Evolutionary conservation across 805 yeast species (phyloP), one percentile per base, ranked within the genome.

Genomic region (Ogataea angusta): DNA sequence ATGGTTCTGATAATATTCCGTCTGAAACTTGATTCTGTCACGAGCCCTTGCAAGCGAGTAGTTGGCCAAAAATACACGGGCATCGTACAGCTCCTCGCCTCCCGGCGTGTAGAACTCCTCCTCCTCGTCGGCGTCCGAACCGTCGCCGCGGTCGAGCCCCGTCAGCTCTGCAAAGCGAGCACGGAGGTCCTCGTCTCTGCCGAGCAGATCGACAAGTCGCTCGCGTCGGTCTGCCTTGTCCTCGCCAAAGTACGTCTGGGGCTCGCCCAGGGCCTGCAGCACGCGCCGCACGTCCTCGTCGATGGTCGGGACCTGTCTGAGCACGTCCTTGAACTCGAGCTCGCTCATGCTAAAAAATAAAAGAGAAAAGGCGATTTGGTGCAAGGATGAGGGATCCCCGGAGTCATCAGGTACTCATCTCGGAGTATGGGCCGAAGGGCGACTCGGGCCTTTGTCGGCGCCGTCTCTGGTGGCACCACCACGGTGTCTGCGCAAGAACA

Each of bases 71-170:
- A 49, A 45, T 26, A 63, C 57, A 37, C 98, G 69, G 0, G 78
- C 71, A 1, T 68, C 63, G 6, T 71, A 62, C 8, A 90, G 60
- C 5, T 69, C 75, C 3, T 63, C 65, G 0, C 74, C 61, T 0
- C 95, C 96, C 0, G 95, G 95, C 0, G 96, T 88, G 54, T 79
- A 88, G 54, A 84, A 89, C 45, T 88, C 95, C 36, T 82, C 95
- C 10, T 85, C 82, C 8, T 78, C 82, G 1, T 70, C 80, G 16
- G 35, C 43, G 4, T 16, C 33, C 4, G 31, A 24, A 13, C 24
- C 41, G 2, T 19, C 9, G 3, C 18, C 42, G 14, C 17, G 22
- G n/a, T 36, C 52, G 9, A 35, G 22, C 16, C 34, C 48, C 21
- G 30, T 35, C 29, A 33, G 45, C 31, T 36, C 35, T 30, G 38